Percentiles rank a stretch among this genome's conserved stretches.
Conservation (phyloP, 78 protist species). For the Emiliania huxleyi region DNA sequence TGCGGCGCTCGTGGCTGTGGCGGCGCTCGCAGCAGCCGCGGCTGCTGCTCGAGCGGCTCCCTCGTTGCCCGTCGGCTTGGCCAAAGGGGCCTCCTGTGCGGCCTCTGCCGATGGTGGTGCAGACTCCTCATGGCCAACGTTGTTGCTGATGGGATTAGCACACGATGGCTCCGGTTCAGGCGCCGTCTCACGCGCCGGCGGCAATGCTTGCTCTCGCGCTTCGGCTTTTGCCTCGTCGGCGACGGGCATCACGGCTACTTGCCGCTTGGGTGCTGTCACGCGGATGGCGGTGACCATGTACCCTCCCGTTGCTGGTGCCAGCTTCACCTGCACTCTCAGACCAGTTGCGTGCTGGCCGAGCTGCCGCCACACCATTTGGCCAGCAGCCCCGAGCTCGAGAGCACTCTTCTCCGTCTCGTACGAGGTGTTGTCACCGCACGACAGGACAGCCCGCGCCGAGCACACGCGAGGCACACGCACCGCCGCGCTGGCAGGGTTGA, state of each 20-base stretch:
- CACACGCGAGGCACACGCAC: background rate
- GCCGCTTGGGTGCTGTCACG: background rate
- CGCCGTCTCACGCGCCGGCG: too few relatives aligned
- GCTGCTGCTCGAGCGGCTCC: background rate
- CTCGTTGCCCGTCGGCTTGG: too few relatives aligned
- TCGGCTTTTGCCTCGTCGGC: too few relatives aligned
- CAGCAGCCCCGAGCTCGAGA: background rate
- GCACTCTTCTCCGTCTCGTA: background rate
- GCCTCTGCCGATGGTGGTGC: too few relatives aligned
- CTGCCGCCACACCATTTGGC: constrained; percentile 11
- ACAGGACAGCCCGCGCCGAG: background rate
- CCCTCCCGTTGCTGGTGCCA: background rate
- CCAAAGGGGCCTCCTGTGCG: too few relatives aligned
- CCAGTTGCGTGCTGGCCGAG: background rate
- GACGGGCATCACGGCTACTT: background rate
- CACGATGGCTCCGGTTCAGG: too few relatives aligned
- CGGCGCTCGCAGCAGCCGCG: background rate
- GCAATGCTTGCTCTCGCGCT: too few relatives aligned
- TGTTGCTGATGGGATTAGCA: too few relatives aligned
- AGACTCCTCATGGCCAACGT: too few relatives aligned
- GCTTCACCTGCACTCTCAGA: background rate
- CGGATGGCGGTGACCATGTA: background rate
- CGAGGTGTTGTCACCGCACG: background rate
- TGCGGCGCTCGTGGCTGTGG: too few relatives aligned
- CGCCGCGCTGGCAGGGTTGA: background rate